Conservation (phyloP, 176 grass and related monocot genomes). For the Avena eriantha region DNA sequence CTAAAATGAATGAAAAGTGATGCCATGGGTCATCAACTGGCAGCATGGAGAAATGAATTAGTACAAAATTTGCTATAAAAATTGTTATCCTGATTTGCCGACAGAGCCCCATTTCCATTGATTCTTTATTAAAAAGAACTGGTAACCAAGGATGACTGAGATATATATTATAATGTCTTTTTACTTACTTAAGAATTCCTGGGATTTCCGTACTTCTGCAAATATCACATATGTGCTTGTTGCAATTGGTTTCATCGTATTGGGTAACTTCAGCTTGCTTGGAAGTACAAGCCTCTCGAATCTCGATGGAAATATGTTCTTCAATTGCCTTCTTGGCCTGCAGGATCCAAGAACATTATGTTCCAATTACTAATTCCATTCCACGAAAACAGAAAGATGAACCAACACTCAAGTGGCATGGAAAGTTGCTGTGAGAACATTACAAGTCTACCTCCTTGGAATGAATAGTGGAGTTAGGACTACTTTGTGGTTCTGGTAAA, state of each 20-base stretch:
- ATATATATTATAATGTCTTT: conserved; percentile 28
- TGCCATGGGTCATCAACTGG: background rate
- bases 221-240: conserved; percentile 49
- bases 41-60: background rate
- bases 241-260: conserved; percentile 39
- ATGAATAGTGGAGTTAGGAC: conserved; percentile 21
- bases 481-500: conserved; percentile 37
- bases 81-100: conserved; percentile 9
- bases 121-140: conserved; percentile 16
- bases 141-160: background rate
- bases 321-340: conserved; percentile 38
- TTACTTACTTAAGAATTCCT: conserved; percentile 66
- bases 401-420: conserved; percentile 4
- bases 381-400: conserved; percentile 9
- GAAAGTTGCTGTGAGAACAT: background rate
- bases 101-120: conserved; percentile 1
- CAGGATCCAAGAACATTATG: conserved; percentile 37
- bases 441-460: conserved; percentile 36
- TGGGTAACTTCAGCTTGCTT: conserved; percentile 30
- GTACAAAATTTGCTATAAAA: conserved; percentile 23
- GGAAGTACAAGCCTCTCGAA: conserved; percentile 46
- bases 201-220: conserved; percentile 51
- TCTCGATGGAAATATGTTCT: conserved; percentile 32
- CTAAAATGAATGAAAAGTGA: background rate
- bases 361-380: conserved; percentile 36